Percentiles rank a stretch among this genome's conserved stretches.
phyloP scores from a whole-genome alignment of 1,284 basidiomycete genomes.

The Cerrena zonata region DNA sequence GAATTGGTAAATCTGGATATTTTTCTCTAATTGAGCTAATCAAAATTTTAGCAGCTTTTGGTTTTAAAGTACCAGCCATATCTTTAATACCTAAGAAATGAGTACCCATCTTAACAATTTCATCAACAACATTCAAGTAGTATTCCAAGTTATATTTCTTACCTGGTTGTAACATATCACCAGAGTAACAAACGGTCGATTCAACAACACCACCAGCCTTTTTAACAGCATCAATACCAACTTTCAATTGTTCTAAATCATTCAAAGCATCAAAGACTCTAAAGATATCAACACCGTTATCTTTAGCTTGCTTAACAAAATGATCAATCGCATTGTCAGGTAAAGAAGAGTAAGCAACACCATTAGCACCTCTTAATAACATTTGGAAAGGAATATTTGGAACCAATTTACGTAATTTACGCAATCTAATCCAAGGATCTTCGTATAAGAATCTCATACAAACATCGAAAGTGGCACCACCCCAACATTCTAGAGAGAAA shows the following conservation, averaged over 20 bases:
- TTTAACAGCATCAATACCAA: slow-evolving; percentile 98
- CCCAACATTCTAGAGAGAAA: slow-evolving; percentile 98
- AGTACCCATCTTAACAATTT: slow-evolving; percentile 92
- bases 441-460: slow-evolving; percentile 99
- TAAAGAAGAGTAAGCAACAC: slow-evolving; percentile 98
- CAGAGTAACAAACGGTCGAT: slow-evolving; percentile 98
- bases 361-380: slow-evolving; percentile 96
- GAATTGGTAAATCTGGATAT: slow-evolving; percentile 96
- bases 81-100: slow-evolving; percentile 99
- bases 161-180: slow-evolving; percentile 94
- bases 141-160: slow-evolving; percentile 98
- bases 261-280: slow-evolving; percentile 98
- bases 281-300: slow-evolving; percentile 99
- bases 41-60: slow-evolving; percentile 85
- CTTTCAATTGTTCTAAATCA: slow-evolving; percentile 87
- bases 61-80: slow-evolving; percentile 98
- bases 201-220: slow-evolving; percentile 98
- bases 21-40: slow-evolving; percentile 91
- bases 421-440: slow-evolving; percentile 98
- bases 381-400: slow-evolving; percentile 99
- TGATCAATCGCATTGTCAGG: slow-evolving; percentile 99
- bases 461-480: slow-evolving; percentile 98
- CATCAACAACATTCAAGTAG: slow-evolving; percentile 92
- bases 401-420: slow-evolving; percentile 89
- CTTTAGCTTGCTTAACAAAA: slow-evolving; percentile 95